Evolutionary conservation across 768 basidiomycete species (phyloP).

Genomic region (Mycena pura): DNA sequence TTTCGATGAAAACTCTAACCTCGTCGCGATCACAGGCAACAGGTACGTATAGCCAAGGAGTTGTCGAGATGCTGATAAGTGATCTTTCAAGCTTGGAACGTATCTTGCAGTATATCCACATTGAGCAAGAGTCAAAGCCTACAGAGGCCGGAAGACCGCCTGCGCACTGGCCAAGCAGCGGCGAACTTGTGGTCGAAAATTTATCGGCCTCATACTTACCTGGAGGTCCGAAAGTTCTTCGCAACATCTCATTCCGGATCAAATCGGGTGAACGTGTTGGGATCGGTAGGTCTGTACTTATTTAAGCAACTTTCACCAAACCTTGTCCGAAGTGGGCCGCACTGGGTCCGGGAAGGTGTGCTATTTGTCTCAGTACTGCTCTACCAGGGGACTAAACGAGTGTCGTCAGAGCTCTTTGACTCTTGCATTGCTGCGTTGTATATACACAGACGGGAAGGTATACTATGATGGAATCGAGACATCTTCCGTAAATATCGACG

Average conservation of each 20-base stretch:
- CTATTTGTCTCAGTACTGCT: neutral
- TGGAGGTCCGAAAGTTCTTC: constrained; percentile 60
- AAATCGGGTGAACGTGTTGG: constrained; percentile 65
- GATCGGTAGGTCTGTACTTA: constrained; percentile 15
- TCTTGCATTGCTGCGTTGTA: constrained; percentile 59
- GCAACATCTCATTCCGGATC: constrained; percentile 59
- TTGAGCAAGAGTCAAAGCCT: constrained; percentile 50
- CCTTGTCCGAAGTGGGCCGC: constrained; percentile 39
- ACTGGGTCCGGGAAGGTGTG: constrained; percentile 45
- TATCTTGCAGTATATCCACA: constrained; percentile 58
- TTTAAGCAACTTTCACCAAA: neutral
- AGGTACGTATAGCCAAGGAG: constrained; percentile 10
- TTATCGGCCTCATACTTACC: constrained; percentile 64
- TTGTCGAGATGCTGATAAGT: neutral
- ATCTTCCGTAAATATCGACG: constrained; percentile 56
- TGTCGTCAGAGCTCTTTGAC: constrained; percentile 39
- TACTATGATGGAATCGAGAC: constrained; percentile 59
- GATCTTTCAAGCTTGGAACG: constrained; percentile 51
- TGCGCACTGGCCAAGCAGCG: constrained; percentile 53
- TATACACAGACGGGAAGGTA: constrained; percentile 59
- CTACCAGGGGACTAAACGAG: neutral
- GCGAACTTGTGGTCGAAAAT: constrained; percentile 26
- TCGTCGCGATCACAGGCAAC: constrained; percentile 36
- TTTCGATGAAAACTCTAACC: constrained; percentile 35
- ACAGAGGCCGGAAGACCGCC: constrained; percentile 55